These are phyloP conservation scores for Cyberlindnera subsufficiens DNA, from an alignment of 805 yeast species.

Conservation along the genomic window DNA sequence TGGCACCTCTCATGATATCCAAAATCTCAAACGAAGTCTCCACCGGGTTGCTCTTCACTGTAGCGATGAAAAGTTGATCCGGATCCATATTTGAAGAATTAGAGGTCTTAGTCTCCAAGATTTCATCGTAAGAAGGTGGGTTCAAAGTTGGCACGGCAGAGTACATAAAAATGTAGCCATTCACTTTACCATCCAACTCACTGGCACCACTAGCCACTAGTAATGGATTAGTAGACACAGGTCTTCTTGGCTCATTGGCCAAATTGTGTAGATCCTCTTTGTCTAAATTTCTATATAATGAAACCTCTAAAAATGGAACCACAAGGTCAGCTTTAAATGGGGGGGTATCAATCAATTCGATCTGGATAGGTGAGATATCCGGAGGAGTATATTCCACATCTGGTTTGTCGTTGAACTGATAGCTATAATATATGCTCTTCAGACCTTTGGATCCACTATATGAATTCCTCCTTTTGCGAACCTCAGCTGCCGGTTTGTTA, in stretches of 20 bases:
- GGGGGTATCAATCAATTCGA: constrained; percentile 73
- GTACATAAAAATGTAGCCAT: constrained; percentile 67
- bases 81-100: constrained; percentile 3
- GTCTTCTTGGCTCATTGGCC: constrained; percentile 56
- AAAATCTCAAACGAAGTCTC: constrained; percentile 21
- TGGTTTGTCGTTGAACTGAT: constrained; percentile 9
- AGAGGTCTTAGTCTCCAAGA: constrained; percentile 11
- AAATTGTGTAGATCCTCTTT: constrained; percentile 53
- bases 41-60: constrained; percentile 9
- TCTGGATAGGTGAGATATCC: constrained; percentile 48
- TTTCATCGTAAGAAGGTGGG: constrained; percentile 52
- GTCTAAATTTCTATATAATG: constrained; percentile 56
- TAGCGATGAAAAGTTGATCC: constrained; percentile 8
- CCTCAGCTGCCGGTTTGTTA: constrained; percentile 9
- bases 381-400: constrained; percentile 37
- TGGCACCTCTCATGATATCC: constrained; percentile 46
- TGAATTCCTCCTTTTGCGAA: constrained; percentile 12
- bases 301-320: constrained; percentile 73
- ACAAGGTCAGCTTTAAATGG: constrained; percentile 59
- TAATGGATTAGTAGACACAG: constrained; percentile 60
- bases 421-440: constrained; percentile 17
- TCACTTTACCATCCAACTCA: constrained; percentile 68
- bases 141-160: constrained; percentile 57
- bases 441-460: constrained; percentile 10
- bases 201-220: constrained; percentile 76